phyloP scores from a whole-genome alignment of 768 basidiomycete genomes.

The Trametes cingulata region DNA sequence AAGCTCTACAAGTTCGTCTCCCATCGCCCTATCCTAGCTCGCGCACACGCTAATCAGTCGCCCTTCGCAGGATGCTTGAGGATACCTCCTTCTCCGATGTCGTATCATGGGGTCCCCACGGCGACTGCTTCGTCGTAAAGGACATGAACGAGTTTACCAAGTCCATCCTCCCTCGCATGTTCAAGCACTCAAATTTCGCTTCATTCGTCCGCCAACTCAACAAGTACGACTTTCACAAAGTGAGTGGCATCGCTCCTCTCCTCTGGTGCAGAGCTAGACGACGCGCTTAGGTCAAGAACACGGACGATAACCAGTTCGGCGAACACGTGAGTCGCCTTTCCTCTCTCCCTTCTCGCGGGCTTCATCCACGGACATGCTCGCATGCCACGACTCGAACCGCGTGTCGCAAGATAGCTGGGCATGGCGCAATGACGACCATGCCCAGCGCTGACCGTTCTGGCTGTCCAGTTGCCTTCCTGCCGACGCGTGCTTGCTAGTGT shows the following conservation, averaged over 20 bases:
- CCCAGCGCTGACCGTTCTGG: neutral
- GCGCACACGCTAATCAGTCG: neutral
- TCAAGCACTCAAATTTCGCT: constrained; percentile 95
- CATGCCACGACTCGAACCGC: constrained; percentile 5
- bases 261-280: constrained; percentile 1
- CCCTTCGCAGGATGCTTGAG: constrained; percentile 76
- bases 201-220: constrained; percentile 91
- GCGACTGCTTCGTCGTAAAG: constrained; percentile 93
- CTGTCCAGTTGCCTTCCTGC: constrained; percentile 9
- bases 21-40: neutral
- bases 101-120: constrained; percentile 81
- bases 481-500: constrained; percentile 11
- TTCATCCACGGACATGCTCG: constrained; percentile 9
- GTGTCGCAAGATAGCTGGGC: neutral
- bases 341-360: constrained; percentile 23
- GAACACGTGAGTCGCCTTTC: constrained; percentile 46
- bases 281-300: constrained; percentile 68
- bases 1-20: constrained; percentile 82
- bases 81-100: constrained; percentile 70
- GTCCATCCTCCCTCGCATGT: constrained; percentile 83
- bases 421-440: neutral
- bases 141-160: constrained; percentile 98
- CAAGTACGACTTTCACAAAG: constrained; percentile 97
- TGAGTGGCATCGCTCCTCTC: constrained; percentile 25
- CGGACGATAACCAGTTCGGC: constrained; percentile 74